Evolutionary conservation across 2,329 filamentous ascomycete genomes (phyloP).

Genomic region (Microdochium trichocladiopsis): DNA sequence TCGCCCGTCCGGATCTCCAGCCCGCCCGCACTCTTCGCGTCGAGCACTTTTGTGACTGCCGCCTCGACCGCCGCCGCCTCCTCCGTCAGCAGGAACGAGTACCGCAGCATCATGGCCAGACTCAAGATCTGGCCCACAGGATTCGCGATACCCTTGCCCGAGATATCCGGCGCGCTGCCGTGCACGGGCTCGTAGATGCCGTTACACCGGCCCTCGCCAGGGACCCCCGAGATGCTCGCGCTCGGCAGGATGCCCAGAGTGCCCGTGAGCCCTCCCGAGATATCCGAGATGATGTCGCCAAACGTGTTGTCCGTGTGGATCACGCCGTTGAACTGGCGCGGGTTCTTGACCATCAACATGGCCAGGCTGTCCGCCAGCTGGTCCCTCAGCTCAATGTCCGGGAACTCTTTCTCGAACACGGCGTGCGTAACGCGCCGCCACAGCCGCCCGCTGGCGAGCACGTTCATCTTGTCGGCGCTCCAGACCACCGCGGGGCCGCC

Average conservation of each 20-base stretch:
- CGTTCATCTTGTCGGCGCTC: slow-evolving; percentile 45
- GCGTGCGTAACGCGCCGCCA: slow-evolving; percentile 36
- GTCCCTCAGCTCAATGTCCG: slow-evolving; percentile 32
- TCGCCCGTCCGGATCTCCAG: slow-evolving; percentile 49
- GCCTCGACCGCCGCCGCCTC: slow-evolving; percentile 58
- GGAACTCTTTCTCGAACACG: slow-evolving; percentile 32
- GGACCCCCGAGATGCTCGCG: slow-evolving; percentile 34
- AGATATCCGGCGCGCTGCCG: slow-evolving; percentile 66
- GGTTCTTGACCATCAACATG: slow-evolving; percentile 39
- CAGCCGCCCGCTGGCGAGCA: slow-evolving; percentile 40
- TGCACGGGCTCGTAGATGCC: slow-evolving; percentile 76
- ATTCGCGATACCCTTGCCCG: slow-evolving; percentile 65
- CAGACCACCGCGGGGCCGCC: slow-evolving; percentile 32
- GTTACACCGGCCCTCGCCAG: slow-evolving; percentile 37
- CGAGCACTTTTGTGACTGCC: slow-evolving; percentile 57
- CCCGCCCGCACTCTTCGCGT: slow-evolving; percentile 34
- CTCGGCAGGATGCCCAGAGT: slow-evolving; percentile 37
- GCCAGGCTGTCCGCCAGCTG: slow-evolving; percentile 40
- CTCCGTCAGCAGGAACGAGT: slow-evolving; percentile 55
- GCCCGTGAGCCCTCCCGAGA: slow-evolving; percentile 36
- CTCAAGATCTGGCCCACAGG: slow-evolving; percentile 66
- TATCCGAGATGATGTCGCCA: slow-evolving; percentile 38
- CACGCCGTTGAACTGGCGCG: slow-evolving; percentile 38
- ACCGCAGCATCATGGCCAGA: slow-evolving; percentile 68
- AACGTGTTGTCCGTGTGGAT: slow-evolving; percentile 41